These are phyloP conservation scores for Linnemannia schmuckeri DNA, from an alignment of 192 early-diverging fungal species.

Conservation along the genomic window DNA sequence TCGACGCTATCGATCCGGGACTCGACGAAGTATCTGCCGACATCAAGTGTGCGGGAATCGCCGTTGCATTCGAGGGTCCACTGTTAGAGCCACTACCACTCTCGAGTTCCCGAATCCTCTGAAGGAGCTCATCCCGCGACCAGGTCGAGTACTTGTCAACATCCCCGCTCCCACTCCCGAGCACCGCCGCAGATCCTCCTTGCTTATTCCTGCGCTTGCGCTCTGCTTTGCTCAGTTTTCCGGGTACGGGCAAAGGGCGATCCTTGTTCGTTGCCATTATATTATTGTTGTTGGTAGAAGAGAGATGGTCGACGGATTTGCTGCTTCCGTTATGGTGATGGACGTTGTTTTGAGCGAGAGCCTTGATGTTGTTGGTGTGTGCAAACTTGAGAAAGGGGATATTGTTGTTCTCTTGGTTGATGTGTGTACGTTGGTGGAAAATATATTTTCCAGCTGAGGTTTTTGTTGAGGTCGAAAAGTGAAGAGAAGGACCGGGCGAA, in stretches of 20 bases:
- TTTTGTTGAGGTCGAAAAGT: constrained; percentile 17
- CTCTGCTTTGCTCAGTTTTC: constrained; percentile 40
- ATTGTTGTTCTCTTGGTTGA: constrained; percentile 13
- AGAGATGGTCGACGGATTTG: not conserved
- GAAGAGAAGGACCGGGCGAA: not conserved
- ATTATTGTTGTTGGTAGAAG: not conserved
- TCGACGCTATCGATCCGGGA: constrained; percentile 1
- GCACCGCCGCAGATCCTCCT: constrained; percentile 16
- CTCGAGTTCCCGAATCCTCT: constrained; percentile 43
- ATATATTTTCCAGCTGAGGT: constrained; percentile 21
- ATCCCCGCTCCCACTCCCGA: constrained; percentile 12
- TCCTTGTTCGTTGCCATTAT: constrained; percentile 53
- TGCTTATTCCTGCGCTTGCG: constrained; percentile 28
- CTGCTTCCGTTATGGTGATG: not conserved
- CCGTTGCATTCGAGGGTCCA: constrained; percentile 5
- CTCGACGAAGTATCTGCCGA: constrained; percentile 15
- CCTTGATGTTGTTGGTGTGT: constrained; percentile 26
- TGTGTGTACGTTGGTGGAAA: not conserved
- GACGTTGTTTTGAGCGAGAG: not conserved
- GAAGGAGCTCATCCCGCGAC: constrained; percentile 36
- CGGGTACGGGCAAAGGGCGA: constrained; percentile 5
- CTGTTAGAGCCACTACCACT: not conserved
- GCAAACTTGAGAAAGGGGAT: constrained; percentile 33
- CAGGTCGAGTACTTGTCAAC: constrained; percentile 49
- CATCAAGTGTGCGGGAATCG: constrained; percentile 22